phyloP scores from a whole-genome alignment of 208 protist genomes.

The Acanthamoeba quina region DNA sequence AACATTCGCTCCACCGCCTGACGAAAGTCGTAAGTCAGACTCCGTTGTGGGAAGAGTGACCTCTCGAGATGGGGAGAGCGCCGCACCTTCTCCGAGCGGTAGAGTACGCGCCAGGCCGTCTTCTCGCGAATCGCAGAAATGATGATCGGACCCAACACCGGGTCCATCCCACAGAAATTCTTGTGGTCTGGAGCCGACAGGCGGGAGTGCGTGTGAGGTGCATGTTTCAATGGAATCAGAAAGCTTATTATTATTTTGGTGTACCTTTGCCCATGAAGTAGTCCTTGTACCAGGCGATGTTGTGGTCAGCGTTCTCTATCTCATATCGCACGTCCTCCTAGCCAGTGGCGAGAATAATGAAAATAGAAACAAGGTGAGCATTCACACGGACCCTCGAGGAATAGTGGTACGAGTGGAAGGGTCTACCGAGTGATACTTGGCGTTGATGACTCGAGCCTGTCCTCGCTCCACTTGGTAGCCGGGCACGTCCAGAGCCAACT shows the following conservation, averaged over 20 bases:
- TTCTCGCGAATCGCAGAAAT: conserved; percentile 8
- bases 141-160: conserved; percentile 33
- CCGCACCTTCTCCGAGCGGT: conserved; percentile 11
- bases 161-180: conserved; percentile 41
- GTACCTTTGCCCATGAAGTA: conserved; percentile 39
- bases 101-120: conserved; percentile 10
- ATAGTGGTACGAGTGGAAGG: no score
- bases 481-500: background rate
- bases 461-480: conserved; percentile 10
- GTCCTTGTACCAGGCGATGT: conserved; percentile 50
- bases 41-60: no score
- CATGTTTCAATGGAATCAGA: no score
- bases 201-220: no score
- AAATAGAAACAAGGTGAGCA: no score
- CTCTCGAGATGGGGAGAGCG: no score
- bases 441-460: conserved; percentile 6
- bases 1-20: background rate
- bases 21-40: background rate
- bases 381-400: background rate
- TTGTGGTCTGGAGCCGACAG: background rate
- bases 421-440: conserved; percentile 27
- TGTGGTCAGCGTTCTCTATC: conserved; percentile 36
- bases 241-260: no score
- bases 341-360: background rate
- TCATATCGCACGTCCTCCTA: conserved; percentile 39